These are phyloP conservation scores for Purpureocillium takamizusanense DNA, from an alignment of 2,329 filamentous ascomycete genomes.

Conservation along the genomic window DNA sequence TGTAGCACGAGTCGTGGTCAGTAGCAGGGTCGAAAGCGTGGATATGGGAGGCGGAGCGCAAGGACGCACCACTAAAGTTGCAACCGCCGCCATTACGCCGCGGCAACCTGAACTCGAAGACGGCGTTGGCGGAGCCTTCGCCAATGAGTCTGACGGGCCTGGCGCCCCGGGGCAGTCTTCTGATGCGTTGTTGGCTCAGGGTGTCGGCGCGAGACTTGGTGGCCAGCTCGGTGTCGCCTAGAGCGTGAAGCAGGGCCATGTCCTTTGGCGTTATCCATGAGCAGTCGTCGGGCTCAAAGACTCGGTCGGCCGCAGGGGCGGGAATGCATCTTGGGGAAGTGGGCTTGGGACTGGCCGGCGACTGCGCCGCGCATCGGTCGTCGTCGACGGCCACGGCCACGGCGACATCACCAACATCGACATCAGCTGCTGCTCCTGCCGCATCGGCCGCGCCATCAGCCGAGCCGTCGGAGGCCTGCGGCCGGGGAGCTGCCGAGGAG, in stretches of 20 bases:
- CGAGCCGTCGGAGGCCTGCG: conserved; percentile 9
- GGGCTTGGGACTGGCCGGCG: too few species aligned
- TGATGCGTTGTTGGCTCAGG: conserved; percentile 12
- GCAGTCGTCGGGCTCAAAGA: conserved; percentile 8
- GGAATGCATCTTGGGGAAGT: too few species aligned
- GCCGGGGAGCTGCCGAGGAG: conserved; percentile 11
- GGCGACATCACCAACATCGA: conserved; percentile 6
- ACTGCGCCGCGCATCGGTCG: not conserved
- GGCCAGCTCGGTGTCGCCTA: conserved; percentile 1
- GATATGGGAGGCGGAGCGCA: conserved; percentile 10
- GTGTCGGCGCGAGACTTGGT: conserved; percentile 2
- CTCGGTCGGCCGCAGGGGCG: not conserved
- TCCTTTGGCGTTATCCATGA: conserved; percentile 13
- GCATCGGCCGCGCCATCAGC: conserved; percentile 9
- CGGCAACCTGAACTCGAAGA: conserved; percentile 51
- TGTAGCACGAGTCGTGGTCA: conserved; percentile 5
- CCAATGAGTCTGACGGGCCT: conserved; percentile 35
- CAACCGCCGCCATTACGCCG: conserved; percentile 18
- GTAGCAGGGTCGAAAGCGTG: conserved; percentile 4
- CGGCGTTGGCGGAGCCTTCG: conserved; percentile 71
- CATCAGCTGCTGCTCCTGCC: conserved; percentile 6
- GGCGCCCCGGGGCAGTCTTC: conserved; percentile 22
- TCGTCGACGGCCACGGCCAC: not conserved
- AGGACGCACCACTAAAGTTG: conserved; percentile 24
- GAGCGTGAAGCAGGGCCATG: conserved; percentile 13